These are phyloP conservation scores for Xenosphaeropsis pyriputrescens DNA, from an alignment of 2,329 filamentous ascomycete species.

Conservation along the genomic window DNA sequence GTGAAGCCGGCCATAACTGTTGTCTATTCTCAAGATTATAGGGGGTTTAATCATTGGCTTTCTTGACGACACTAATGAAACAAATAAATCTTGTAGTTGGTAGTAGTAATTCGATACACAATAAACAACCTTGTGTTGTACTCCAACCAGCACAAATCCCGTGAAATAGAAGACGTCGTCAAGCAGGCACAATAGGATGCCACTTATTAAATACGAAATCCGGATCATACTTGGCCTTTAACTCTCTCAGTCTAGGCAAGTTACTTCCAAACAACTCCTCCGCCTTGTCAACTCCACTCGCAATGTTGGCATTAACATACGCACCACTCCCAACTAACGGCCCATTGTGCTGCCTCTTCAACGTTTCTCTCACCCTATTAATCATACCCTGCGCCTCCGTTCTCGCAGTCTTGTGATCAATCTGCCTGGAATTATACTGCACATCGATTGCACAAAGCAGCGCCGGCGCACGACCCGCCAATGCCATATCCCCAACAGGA, in stretches of 20 bases:
- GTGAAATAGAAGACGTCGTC: no score
- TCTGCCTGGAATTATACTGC: conserved; percentile 1
- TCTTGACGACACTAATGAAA: no score
- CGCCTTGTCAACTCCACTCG: conserved; percentile 3
- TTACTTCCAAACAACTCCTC: conserved; percentile 7
- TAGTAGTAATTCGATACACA: no score
- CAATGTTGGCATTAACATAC: conserved; percentile 5
- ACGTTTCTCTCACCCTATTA: background rate
- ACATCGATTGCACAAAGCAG: conserved; percentile 2
- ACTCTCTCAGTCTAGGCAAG: conserved; percentile 5
- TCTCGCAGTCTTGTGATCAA: conserved; percentile 2
- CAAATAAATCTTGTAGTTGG: no score
- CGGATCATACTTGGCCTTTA: conserved; percentile 11
- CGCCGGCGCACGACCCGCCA: conserved; percentile 1
- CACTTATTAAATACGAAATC: conserved; percentile 5
- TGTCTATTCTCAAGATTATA: no score
- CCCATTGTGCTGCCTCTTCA: background rate
- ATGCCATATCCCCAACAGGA: conserved; percentile 2
- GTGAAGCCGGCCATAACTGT: no score
- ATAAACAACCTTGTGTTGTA: no score
- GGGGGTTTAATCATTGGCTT: no score
- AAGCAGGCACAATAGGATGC: conserved; percentile 6
- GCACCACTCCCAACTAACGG: background rate
- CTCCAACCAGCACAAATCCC: no score
- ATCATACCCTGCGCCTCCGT: conserved; percentile 4